Evolutionary conservation across 2,329 filamentous ascomycete genomes (phyloP), one percentile per base, ranked within the genome.

Genomic region (Hypoxylon sp.): DNA sequence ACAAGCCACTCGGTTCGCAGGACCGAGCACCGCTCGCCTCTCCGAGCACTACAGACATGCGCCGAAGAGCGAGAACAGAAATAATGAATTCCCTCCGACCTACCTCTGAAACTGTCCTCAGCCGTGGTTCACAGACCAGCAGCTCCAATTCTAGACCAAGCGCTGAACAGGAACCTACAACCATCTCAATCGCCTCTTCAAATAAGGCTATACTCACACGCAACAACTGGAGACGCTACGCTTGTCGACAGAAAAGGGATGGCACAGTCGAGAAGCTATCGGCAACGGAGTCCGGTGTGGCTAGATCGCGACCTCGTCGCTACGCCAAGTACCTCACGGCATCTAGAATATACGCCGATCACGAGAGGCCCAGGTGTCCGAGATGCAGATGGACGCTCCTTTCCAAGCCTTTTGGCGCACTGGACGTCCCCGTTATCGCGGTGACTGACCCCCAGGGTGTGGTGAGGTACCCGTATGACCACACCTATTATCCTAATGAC

Each of bases 381-480:
- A 52, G 21, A 46, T 64, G 66, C 27, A 56, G 7, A 29, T 70
- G 70, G 67, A 48, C 54, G 15, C 62, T 72, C 2, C 58, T 66
- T 11, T 21, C 37, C 21, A 55, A 32, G 6, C 55, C 67, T 17
- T 31, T 29, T 37, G 39, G 52, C 39, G n/a, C 47, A 7, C 56
- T 62, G 2, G 21, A 24, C n/a, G 11, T 66, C n/a, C 70, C 70
- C 5, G 44, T 62, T 11, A 50, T 72, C 52, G 24, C 44, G 11
- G 68, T 70, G 0, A 70, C 65, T 4, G 44, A 53, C 11, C 65
- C 65, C 27, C 39, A 59, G 2, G 65, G 65, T 13, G 11, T 21
- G 15, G 52, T 62, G 2, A 62, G 24, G 37, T 71, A 69, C 47
- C 62, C 65, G 3, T 42, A 67, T 8, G 68, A 65, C n/a, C 65